Percentiles rank a stretch among this genome's conserved stretches.
These are phyloP conservation scores for Juncus inflexus DNA, from an alignment of 176 grass and related monocot species.

Conservation along the genomic window DNA sequence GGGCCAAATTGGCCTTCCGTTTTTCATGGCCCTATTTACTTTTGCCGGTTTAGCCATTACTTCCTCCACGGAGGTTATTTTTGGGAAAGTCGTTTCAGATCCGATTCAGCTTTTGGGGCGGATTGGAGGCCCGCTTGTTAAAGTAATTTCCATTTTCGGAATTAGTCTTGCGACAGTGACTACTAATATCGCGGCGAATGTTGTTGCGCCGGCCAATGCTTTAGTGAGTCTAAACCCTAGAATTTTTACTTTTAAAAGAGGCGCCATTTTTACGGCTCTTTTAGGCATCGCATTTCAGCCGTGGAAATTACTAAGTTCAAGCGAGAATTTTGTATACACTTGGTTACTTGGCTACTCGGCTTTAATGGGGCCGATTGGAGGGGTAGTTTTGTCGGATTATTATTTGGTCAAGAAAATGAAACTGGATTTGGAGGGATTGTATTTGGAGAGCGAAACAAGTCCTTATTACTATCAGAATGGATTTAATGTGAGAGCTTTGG, in stretches of 20 bases:
- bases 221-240: conserved; percentile 74
- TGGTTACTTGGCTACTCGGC: conserved; percentile 85
- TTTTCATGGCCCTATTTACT: conserved; percentile 93
- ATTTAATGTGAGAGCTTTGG: conserved; percentile 58
- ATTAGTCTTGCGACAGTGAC: conserved; percentile 90
- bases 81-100: conserved; percentile 79
- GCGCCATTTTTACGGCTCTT: conserved; percentile 74
- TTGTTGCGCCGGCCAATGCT: conserved; percentile 80
- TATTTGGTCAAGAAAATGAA: conserved; percentile 58
- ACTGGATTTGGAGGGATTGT: conserved; percentile 61
- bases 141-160: conserved; percentile 71
- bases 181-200: conserved; percentile 91
- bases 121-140: conserved; percentile 68
- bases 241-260: conserved; percentile 66
- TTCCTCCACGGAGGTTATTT: conserved; percentile 79
- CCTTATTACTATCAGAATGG: conserved; percentile 73
- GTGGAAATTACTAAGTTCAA: conserved; percentile 81
- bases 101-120: conserved; percentile 69
- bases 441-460: conserved; percentile 40
- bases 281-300: conserved; percentile 85
- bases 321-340: conserved; percentile 93
- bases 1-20: conserved; percentile 68
- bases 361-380: conserved; percentile 80
- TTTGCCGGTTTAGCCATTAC: conserved; percentile 83
- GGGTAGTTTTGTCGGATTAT: conserved; percentile 73